Evolutionary conservation across 345 rosid species (phyloP).

Genomic region (Camelina sativa): DNA sequence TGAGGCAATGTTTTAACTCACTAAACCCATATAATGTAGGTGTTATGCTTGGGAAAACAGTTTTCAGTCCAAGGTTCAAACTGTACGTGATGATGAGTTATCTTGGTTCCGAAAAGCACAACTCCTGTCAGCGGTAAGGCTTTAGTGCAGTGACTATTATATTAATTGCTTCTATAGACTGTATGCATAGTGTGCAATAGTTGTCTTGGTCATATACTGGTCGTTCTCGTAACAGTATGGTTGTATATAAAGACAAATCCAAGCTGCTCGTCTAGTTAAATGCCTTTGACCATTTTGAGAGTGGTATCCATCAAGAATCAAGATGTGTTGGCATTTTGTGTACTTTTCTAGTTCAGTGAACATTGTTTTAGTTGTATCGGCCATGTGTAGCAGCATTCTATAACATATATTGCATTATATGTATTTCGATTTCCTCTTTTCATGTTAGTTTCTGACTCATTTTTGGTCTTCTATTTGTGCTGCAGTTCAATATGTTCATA

Average conservation of each 20-base stretch:
- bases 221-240: background rate
- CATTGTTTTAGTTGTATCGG: background rate
- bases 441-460: constrained; percentile 36
- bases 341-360: constrained; percentile 29
- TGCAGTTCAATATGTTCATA: constrained; percentile 82
- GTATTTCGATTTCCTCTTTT: background rate
- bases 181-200: constrained; percentile 9
- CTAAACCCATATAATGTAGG: constrained; percentile 53
- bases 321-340: constrained; percentile 16
- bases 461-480: constrained; percentile 45
- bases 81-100: constrained; percentile 79
- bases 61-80: constrained; percentile 87
- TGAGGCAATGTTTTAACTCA: constrained; percentile 28
- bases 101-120: constrained; percentile 97
- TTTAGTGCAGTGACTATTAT: constrained; percentile 21
- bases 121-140: constrained; percentile 84
- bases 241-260: constrained; percentile 7
- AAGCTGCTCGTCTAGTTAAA: constrained; percentile 6
- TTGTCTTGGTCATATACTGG: constrained; percentile 20
- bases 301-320: background rate
- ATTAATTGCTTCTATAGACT: constrained; percentile 29
- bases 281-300: constrained; percentile 9
- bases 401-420: constrained; percentile 20
- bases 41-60: constrained; percentile 99
- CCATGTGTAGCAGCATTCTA: constrained; percentile 10